Conservation (phyloP, 495 filamentous ascomycete species). For the Penicillium fimorum region DNA sequence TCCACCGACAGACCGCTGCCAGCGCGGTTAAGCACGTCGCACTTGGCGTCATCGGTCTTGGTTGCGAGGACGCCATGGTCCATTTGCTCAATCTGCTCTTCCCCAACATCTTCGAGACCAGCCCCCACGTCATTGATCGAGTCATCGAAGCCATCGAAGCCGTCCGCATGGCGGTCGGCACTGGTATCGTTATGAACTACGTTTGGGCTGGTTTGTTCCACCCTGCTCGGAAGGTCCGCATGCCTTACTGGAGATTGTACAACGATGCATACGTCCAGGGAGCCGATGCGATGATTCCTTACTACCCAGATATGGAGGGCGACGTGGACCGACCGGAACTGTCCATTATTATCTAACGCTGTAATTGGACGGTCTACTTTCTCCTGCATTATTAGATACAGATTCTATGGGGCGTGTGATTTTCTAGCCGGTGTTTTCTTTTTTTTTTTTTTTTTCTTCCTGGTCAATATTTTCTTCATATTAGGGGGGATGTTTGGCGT, state of each 20-base stretch:
- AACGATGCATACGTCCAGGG: conserved; percentile 95
- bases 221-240: conserved; percentile 87
- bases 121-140: conserved; percentile 96
- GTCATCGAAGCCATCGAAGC: conserved; percentile 97
- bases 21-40: conserved; percentile 97
- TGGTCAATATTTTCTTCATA: conserved; percentile 18
- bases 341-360: conserved; percentile 71
- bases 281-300: conserved; percentile 93
- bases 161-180: conserved; percentile 90
- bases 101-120: conserved; percentile 97
- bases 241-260: conserved; percentile 92
- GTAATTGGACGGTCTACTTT: conserved; percentile 18
- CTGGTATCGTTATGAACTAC: conserved; percentile 92
- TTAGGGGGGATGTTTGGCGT: conserved; percentile 30
- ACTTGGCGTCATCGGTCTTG: conserved; percentile 90
- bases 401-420: conserved; percentile 15
- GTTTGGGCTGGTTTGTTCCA: conserved; percentile 97
- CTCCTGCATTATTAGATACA: conserved; percentile 23
- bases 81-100: conserved; percentile 95
- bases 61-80: conserved; percentile 98
- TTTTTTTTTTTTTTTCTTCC: conserved; percentile 14
- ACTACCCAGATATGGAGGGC: conserved; percentile 81
- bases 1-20: conserved; percentile 95
- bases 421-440: conserved; percentile 26
- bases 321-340: conserved; percentile 77